These are phyloP conservation scores for Pugionium cornutum DNA, from an alignment of 345 rosid species.

Conservation along the genomic window DNA sequence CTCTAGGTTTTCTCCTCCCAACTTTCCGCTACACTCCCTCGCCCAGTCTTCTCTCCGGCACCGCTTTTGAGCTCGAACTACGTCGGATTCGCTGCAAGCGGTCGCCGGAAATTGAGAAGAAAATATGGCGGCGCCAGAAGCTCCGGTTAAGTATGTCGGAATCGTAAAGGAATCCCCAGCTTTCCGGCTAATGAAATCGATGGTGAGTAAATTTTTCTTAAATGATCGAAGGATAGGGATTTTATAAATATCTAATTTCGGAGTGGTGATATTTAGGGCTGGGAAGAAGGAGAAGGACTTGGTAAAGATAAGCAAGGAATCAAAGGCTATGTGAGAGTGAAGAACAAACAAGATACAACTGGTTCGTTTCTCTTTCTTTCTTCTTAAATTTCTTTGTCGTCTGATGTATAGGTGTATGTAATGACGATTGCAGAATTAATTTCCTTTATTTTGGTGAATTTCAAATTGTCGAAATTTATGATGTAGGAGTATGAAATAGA, in stretches of 20 bases:
- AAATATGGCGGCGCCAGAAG: conserved; percentile 87
- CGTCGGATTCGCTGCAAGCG: neutral
- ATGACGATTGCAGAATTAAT: neutral
- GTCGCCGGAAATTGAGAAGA: conserved; percentile 31
- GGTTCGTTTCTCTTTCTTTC: conserved; percentile 47
- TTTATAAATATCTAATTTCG: conserved; percentile 5
- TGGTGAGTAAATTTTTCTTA: conserved; percentile 46
- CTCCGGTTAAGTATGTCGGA: conserved; percentile 88
- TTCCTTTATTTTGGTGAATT: no score
- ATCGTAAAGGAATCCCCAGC: conserved; percentile 75
- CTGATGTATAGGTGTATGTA: neutral
- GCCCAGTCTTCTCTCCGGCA: conserved; percentile 36
- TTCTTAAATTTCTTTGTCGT: neutral
- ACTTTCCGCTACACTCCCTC: conserved; percentile 5
- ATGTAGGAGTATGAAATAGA: no score
- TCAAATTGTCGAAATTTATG: neutral
- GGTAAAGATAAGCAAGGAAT: conserved; percentile 99
- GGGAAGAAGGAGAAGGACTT: conserved; percentile 99
- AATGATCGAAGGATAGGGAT: neutral
- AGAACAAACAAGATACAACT: conserved; percentile 82
- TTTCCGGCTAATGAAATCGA: conserved; percentile 95
- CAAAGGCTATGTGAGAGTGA: conserved; percentile 80
- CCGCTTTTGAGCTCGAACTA: neutral
- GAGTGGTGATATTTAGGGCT: conserved; percentile 56
- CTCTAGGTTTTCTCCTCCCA: conserved; percentile 36